Percentiles rank a stretch among this genome's conserved stretches.
phyloP scores from a whole-genome alignment of 768 basidiomycete genomes.

The Tubosaeta sp. region DNA sequence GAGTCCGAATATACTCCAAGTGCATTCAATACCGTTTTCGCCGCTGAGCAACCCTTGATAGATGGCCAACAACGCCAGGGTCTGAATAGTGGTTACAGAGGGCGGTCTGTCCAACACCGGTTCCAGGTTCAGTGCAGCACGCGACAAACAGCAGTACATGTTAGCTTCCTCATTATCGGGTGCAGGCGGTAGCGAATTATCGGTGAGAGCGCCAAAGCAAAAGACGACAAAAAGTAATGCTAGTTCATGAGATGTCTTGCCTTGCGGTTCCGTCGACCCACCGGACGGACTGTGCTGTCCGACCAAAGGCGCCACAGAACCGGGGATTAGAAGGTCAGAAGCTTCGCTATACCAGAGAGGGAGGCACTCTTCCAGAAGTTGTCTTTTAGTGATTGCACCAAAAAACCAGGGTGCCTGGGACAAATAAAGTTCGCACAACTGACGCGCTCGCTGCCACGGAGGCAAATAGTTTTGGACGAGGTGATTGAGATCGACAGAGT shows the following conservation, averaged over 20 bases:
- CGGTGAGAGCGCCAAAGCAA: constrained; percentile 58
- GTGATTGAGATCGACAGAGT: constrained; percentile 40
- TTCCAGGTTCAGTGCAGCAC: constrained; percentile 62
- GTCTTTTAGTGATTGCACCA: constrained; percentile 59
- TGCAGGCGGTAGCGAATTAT: constrained; percentile 46
- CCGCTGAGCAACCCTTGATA: constrained; percentile 64
- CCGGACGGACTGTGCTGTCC: constrained; percentile 2
- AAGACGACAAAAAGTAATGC: constrained; percentile 61
- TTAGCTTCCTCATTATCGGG: constrained; percentile 52
- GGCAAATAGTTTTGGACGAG: constrained; percentile 53
- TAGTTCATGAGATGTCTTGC: constrained; percentile 51
- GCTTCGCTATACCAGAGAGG: constrained; percentile 63
- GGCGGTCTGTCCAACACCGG: constrained; percentile 69
- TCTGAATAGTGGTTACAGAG: constrained; percentile 66
- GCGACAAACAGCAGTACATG: constrained; percentile 55
- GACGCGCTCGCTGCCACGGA: constrained; percentile 50
- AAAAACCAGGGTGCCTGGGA: constrained; percentile 82
- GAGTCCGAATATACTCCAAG: constrained; percentile 63
- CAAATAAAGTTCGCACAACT: constrained; percentile 64
- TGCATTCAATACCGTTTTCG: constrained; percentile 67
- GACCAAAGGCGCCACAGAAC: constrained; percentile 23
- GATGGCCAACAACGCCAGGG: constrained; percentile 63
- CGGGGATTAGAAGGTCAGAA: constrained; percentile 21
- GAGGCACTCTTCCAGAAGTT: constrained; percentile 62
- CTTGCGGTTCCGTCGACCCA: constrained; percentile 9